A percentile compares a stretch with the other conserved stretches of the same genome.
These are phyloP conservation scores for Astragalus glycyphyllos DNA, from an alignment of 306 rosid genomes.

Conservation along the genomic window DNA sequence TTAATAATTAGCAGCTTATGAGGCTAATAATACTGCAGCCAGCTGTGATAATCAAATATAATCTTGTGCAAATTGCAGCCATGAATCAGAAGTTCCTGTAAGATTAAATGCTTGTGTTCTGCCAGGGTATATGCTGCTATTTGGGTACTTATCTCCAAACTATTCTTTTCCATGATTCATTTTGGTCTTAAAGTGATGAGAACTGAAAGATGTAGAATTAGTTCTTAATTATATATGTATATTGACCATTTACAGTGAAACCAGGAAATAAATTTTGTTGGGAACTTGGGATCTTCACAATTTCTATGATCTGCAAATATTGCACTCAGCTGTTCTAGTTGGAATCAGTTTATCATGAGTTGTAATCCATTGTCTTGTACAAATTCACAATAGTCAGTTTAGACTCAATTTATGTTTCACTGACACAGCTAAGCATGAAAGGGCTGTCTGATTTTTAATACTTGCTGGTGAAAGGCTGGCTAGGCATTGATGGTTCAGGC, in stretches of 20 bases:
- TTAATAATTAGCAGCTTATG: conserved; percentile 22
- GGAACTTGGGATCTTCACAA: not conserved
- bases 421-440: conserved; percentile 16
- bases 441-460: not conserved
- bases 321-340: not conserved
- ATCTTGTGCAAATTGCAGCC: conserved; percentile 34
- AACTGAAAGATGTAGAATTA: conserved; percentile 9
- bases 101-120: conserved; percentile 34
- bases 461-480: not conserved
- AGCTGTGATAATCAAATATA: conserved; percentile 31
- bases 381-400: not conserved
- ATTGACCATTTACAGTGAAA: not conserved
- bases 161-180: conserved; percentile 25
- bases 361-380: conserved; percentile 2
- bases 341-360: not conserved
- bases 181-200: not conserved
- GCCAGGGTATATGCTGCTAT: conserved; percentile 21
- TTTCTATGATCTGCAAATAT: conserved; percentile 4
- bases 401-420: conserved; percentile 14
- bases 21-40: conserved; percentile 24
- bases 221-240: not conserved
- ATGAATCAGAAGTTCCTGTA: conserved; percentile 32
- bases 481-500: too few relatives aligned
- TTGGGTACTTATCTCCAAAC: conserved; percentile 13
- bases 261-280: not conserved